A percentile compares a stretch with the other conserved stretches of the same genome.
Conservation (phyloP, 2,329 filamentous ascomycete genomes). For the Neonectria ditissima region DNA sequence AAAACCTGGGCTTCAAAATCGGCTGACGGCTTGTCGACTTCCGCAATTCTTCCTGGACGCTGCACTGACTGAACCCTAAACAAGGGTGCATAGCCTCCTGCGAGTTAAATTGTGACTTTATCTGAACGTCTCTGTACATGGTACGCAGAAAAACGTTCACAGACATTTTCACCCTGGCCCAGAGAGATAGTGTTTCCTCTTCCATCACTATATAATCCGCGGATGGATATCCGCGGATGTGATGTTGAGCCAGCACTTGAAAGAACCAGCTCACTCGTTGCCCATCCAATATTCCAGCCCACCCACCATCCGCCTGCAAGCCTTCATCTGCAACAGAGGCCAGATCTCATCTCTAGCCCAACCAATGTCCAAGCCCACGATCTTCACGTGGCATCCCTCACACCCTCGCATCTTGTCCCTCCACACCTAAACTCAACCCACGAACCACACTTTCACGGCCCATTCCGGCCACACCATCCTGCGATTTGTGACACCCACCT, state of each 20-base stretch:
- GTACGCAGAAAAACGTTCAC: too few species aligned
- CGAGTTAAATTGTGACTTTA: conserved; percentile 18
- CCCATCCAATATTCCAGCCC: neutral
- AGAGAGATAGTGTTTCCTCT: neutral
- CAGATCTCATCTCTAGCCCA: neutral
- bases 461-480: conserved; percentile 18
- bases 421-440: conserved; percentile 7
- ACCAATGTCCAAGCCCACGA: conserved; percentile 2
- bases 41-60: conserved; percentile 7
- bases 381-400: conserved; percentile 19
- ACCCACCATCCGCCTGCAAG: neutral
- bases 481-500: conserved; percentile 4
- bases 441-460: conserved; percentile 16
- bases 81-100: conserved; percentile 10
- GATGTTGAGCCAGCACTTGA: neutral
- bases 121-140: conserved; percentile 11
- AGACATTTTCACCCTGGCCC: neutral
- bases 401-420: conserved; percentile 12
- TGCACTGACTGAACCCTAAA: neutral
- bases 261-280: neutral
- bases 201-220: neutral
- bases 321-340: neutral
- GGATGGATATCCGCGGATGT: too few species aligned
- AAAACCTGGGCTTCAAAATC: neutral
- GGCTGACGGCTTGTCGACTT: conserved; percentile 2